Evolutionary conservation across 352 stramenopile genomes (phyloP).

Genomic region (Vaucheria bursata): DNA sequence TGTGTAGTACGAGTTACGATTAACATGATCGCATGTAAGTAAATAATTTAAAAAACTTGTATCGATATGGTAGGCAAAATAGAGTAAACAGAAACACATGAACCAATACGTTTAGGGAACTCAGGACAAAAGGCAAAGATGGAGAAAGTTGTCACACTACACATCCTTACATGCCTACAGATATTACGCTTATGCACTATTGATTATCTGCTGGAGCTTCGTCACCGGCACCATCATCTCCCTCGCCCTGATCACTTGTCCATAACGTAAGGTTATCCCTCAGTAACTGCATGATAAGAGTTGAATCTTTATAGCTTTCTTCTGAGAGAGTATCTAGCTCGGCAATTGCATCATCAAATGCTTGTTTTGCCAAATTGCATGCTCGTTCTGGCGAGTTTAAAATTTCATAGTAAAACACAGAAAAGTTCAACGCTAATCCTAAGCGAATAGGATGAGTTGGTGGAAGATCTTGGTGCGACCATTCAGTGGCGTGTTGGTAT

Average conservation of each 20-base stretch:
- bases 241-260: slow-evolving; percentile 91
- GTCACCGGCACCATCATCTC: slow-evolving; percentile 75
- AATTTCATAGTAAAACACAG: slow-evolving; percentile 99
- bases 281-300: slow-evolving; percentile 99
- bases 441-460: slow-evolving; percentile 97
- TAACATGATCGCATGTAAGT: too few species aligned
- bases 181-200: too few species aligned
- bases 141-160: too few species aligned
- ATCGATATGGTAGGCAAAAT: too few species aligned
- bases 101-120: too few species aligned
- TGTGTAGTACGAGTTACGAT: too few species aligned
- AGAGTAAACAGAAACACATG: too few species aligned
- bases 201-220: too few species aligned
- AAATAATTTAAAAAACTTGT: too few species aligned
- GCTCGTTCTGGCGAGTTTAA: slow-evolving; percentile 85
- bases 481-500: slow-evolving; percentile 71
- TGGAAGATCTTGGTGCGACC: slow-evolving; percentile 87
- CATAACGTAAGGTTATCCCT: slow-evolving; percentile 98
- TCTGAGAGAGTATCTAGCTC: slow-evolving; percentile 98
- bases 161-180: too few species aligned
- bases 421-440: slow-evolving; percentile 96
- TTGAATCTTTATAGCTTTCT: slow-evolving; percentile 98
- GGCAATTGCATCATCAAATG: slow-evolving; percentile 98
- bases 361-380: slow-evolving; percentile 86
- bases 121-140: too few species aligned